A percentile compares a stretch with the other conserved stretches of the same genome.
Evolutionary conservation across 192 early-diverging fungal species (phyloP).

Genomic region (Mortierella hygrophila): DNA sequence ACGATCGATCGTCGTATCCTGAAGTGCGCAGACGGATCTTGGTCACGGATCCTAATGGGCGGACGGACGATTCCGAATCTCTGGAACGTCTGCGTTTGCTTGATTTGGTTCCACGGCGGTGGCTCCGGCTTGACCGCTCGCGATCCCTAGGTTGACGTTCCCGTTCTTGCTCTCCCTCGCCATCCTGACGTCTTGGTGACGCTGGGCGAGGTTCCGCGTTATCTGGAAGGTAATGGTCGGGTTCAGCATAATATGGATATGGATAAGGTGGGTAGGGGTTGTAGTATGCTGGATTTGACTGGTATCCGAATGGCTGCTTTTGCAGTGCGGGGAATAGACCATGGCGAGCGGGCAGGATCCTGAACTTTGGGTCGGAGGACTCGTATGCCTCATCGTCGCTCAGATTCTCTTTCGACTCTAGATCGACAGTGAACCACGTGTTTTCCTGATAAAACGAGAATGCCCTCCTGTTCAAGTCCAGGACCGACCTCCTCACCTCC

Average conservation of each 20-base stretch:
- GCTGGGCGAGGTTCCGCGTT: background rate
- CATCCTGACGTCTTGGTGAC: background rate
- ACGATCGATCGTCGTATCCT: background rate
- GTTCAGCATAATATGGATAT: background rate
- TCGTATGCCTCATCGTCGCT: slow-evolving; percentile 35
- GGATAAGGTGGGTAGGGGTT: slow-evolving; percentile 19
- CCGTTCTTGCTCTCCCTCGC: background rate
- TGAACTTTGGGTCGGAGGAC: slow-evolving; percentile 28
- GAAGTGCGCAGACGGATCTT: slow-evolving; percentile 4
- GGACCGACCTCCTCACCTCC: slow-evolving; percentile 33
- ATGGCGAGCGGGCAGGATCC: slow-evolving; percentile 40
- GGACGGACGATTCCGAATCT: slow-evolving; percentile 19
- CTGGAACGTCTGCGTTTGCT: slow-evolving; percentile 42
- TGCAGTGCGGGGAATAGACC: slow-evolving; percentile 44
- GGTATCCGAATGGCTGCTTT: slow-evolving; percentile 1
- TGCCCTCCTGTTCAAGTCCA: slow-evolving; percentile 49
- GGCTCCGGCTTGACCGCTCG: slow-evolving; percentile 13
- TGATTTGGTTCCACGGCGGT: slow-evolving; percentile 21
- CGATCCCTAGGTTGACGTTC: slow-evolving; percentile 20
- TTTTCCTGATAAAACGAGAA: slow-evolving; percentile 55
- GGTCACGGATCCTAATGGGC: slow-evolving; percentile 5
- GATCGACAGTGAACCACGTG: slow-evolving; percentile 52
- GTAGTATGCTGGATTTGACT: background rate
- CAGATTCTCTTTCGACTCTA: slow-evolving; percentile 22
- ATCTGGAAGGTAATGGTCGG: background rate